A percentile compares a stretch with the other conserved stretches of the same genome.
These are phyloP conservation scores for Elaeis guineensis DNA, from an alignment of 176 grass and related monocot species.

Conservation along the genomic window DNA sequence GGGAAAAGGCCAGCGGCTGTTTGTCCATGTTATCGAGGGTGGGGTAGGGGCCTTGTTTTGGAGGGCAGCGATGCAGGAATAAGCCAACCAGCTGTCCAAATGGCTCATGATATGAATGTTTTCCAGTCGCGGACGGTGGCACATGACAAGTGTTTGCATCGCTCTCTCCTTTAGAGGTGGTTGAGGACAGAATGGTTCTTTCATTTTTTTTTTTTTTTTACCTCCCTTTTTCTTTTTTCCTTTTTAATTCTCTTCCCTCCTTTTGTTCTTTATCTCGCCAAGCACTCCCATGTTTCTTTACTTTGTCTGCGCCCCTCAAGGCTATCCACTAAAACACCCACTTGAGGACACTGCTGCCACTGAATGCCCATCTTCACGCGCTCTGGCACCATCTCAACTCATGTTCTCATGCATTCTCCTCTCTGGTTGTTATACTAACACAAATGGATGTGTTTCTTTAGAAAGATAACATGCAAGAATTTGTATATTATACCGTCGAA, in stretches of 20 bases:
- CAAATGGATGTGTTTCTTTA: not conserved
- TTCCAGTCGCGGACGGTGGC: constrained; percentile 9
- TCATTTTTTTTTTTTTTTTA: not conserved
- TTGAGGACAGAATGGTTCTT: not conserved
- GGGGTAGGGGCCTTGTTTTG: not conserved
- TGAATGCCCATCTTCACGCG: constrained; percentile 14
- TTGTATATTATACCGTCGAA: too few relatives aligned
- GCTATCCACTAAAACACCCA: not conserved
- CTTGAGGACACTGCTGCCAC: not conserved
- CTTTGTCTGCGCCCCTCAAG: not conserved
- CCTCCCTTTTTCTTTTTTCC: not conserved
- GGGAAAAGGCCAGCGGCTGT: constrained; percentile 3
- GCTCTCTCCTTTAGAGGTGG: constrained; percentile 11
- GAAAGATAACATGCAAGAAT: too few relatives aligned
- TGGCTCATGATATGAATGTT: constrained; percentile 22
- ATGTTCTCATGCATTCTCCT: too few relatives aligned
- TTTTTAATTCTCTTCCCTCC: not conserved
- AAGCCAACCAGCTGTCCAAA: constrained; percentile 20
- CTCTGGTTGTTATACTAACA: constrained; percentile 6
- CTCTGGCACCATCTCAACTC: constrained; percentile 15
- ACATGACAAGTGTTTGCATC: constrained; percentile 20
- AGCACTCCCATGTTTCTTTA: not conserved
- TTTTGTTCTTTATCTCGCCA: not conserved
- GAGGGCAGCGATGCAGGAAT: not conserved
- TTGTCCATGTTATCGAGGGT: constrained; percentile 1